Percentiles rank a stretch among this genome's conserved stretches.
These are phyloP conservation scores for Tuber microsphaerosporum DNA, from an alignment of 495 filamentous ascomycete species.

Conservation along the genomic window DNA sequence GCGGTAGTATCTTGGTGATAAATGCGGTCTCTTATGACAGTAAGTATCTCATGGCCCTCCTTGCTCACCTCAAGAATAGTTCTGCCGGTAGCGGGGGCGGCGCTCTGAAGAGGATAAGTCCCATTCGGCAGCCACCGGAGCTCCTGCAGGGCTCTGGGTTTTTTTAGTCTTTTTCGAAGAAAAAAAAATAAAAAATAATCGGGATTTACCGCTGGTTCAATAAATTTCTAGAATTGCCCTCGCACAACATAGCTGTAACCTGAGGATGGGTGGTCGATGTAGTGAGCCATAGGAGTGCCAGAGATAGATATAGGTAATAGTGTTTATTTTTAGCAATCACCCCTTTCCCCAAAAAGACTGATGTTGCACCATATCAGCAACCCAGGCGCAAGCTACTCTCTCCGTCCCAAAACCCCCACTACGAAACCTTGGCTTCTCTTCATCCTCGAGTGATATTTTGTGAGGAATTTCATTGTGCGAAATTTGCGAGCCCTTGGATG, in stretches of 20 bases:
- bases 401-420: not conserved
- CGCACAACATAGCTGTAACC: not conserved
- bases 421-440: not conserved
- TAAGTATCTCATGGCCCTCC: not conserved
- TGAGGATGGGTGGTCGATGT: not conserved
- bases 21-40: not conserved
- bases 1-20: not conserved
- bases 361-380: not conserved
- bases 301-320: not conserved
- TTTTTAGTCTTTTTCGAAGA: not conserved
- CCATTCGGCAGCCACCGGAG: not conserved
- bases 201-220: not conserved
- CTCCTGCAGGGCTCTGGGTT: not conserved
- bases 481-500: not conserved
- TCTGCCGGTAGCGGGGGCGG: not conserved
- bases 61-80: not conserved
- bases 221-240: not conserved
- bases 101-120: not conserved
- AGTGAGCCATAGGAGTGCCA: not conserved
- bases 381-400: not conserved
- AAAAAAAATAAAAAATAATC: not conserved
- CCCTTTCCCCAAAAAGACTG: not conserved
- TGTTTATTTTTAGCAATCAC: not conserved
- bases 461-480: not conserved
- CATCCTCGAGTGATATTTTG: not conserved